Base-by-base conservation (phyloP, 805 yeast genomes). In the Candida pseudoglaebosa region DNA sequence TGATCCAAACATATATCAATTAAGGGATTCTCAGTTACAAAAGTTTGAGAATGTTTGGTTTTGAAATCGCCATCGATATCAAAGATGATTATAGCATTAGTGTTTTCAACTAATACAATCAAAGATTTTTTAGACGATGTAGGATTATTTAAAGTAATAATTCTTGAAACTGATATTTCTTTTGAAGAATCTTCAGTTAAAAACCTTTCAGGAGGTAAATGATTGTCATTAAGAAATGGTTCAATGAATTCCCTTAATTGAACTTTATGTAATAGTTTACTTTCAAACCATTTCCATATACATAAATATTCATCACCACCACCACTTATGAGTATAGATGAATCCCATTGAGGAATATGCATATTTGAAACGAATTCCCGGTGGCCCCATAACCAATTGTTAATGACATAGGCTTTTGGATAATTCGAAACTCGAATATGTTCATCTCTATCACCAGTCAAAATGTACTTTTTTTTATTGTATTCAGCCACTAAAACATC, bases 361-460 rank as follows among this genome's bases (percentile, higher is more conserved):
- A 93, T 57, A 5, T 76, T 67, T 2, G 95, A 82, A 7, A 93
- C 81, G 48, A 88, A 95, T 59, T 88, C 84, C 32, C 70, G 68
- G 57, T 91, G 97, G 3, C 95, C 97, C 58, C 87, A 87, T 38
- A 90, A 68, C 79, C 87, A 89, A 50, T 79, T 76, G 45, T 88
- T 84, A 37, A 95, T 81, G 18, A 89, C 77, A 50, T 70, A 87
- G 3, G 90, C 69, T 45, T 81, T 73, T 2, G 97, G 98, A 52
- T 75, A 88, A 47, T 78, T 74, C 2, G 96, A 77, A 13, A 93
- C 71, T 57, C 95, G 76, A 45, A 93, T 84, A 60, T 95, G 99
- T 61, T 93, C 99, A 61, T 93, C 99, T 62, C 99, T 76, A 65
- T 93, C 99, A 28, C 90, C 80, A 1, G 95, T 80, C 39, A 91